Evolutionary conservation across 495 filamentous ascomycete genomes (phyloP).

Genomic region (Tuber brumale): DNA sequence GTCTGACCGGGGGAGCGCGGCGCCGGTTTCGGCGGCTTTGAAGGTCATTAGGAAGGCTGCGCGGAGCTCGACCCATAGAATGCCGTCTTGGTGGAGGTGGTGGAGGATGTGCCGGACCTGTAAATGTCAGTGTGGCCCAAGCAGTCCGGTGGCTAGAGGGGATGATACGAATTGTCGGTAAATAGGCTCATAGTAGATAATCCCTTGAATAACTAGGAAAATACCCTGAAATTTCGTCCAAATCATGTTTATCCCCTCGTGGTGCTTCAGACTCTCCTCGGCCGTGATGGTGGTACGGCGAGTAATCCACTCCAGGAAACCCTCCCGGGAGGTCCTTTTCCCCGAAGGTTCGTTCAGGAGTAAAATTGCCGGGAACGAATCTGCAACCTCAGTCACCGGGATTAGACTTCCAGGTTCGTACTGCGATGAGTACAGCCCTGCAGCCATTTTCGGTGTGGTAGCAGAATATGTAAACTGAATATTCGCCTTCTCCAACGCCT

Average conservation of each 20-base stretch:
- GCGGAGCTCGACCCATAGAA: constrained; percentile 68
- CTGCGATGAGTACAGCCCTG: constrained; percentile 55
- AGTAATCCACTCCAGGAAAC: constrained; percentile 74
- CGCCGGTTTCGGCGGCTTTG: constrained; percentile 27
- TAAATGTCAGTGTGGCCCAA: not conserved
- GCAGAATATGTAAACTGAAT: constrained; percentile 54
- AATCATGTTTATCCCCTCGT: constrained; percentile 70
- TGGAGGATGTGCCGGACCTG: constrained; percentile 52
- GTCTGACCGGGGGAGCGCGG: constrained; percentile 45
- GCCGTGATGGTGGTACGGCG: constrained; percentile 61
- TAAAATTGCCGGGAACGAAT: constrained; percentile 59
- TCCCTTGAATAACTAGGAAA: constrained; percentile 62
- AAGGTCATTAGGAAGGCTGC: constrained; percentile 36
- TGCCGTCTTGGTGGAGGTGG: constrained; percentile 65
- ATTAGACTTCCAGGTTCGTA: constrained; percentile 56
- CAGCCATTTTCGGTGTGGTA: constrained; percentile 27
- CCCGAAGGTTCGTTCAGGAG: not conserved
- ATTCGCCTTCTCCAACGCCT: constrained; percentile 47
- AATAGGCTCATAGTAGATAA: constrained; percentile 87
- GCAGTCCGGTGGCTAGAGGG: not conserved
- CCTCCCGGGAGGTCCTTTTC: constrained; percentile 49
- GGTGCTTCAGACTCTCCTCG: constrained; percentile 67
- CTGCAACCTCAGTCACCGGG: constrained; percentile 58
- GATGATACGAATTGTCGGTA: constrained; percentile 62
- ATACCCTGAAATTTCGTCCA: constrained; percentile 69